Base-by-base conservation (phyloP, 140 eudicot genomes). In the Oenanthe javanica region DNA sequence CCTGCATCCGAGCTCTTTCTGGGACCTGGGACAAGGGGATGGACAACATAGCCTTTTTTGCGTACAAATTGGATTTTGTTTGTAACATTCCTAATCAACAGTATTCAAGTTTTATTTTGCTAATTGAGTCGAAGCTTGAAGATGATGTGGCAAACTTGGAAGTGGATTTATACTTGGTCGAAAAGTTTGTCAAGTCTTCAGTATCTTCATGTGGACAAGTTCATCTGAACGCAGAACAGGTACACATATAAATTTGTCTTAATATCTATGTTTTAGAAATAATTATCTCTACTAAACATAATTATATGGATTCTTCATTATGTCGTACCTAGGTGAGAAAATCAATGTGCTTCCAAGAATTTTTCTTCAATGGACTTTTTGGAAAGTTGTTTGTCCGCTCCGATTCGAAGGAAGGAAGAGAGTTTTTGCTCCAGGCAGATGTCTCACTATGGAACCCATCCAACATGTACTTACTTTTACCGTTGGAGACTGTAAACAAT, bases 281-380 rank as follows among this genome's bases (percentile, higher is more conserved):
- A 47, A 74, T 25, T 10, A 15, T 61, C 71, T 81, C 43, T 71
- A 69, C 52, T 12, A 18, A 19, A n/a, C 15, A 5, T 77, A 47
- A 31, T 46, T 18, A 31, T 25, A 31, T 50, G 27, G 18, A 42
- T 55, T 69, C 63, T 76, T 40, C 59, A 1, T 81, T 81, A 47
- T 79, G 46, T 74, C 80, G 43, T 81, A 36, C 70, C 75, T 80
- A 93, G 98, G 75, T 91, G 55, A 84, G 78, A 55, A 91, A 87
- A 78, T 97, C 92, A 23, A 95, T 86, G 88, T 81, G 89, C 83
- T 93, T 95, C 77, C 99, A 95, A 77, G 96, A 89, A 77, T 73
- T 95, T 19, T 89, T 95, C 77, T 95, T 90, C 36, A 95, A 95
- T 73, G 99, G 97, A 23, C 83, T 95, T 59, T 93, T 88, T 80